phyloP scores from a whole-genome alignment of 2,329 filamentous ascomycete genomes.

The Trichoderma polysporum region DNA sequence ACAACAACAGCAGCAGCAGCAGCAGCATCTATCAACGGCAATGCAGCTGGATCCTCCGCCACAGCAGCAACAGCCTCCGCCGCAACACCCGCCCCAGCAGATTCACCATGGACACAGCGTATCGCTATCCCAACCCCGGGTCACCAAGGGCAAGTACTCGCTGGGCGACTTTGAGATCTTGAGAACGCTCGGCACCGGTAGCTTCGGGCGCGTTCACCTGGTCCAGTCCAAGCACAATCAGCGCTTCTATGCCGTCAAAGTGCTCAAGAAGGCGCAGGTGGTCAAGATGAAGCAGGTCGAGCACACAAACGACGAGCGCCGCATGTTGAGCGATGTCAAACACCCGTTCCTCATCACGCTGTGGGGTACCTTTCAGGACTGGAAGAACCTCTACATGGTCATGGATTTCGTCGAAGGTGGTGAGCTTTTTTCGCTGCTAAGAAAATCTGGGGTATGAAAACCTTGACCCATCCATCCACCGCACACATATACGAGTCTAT shows the following conservation, averaged over 20 bases:
- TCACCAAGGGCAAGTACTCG: slow-evolving; percentile 97
- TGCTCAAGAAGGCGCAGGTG: slow-evolving; percentile 96
- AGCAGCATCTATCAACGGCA: slow-evolving; percentile 32
- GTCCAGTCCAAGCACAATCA: slow-evolving; percentile 98
- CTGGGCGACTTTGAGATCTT: slow-evolving; percentile 86
- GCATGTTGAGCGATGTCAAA: slow-evolving; percentile 94
- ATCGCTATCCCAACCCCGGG: slow-evolving; percentile 48
- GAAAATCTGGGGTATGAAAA: slow-evolving; percentile 78
- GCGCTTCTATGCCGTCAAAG: slow-evolving; percentile 97
- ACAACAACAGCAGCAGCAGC: slow-evolving; percentile 24
- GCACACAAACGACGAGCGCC: slow-evolving; percentile 96
- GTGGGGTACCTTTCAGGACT: slow-evolving; percentile 97
- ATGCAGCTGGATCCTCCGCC: slow-evolving; percentile 23
- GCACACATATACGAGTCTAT: background rate
- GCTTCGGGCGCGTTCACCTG: slow-evolving; percentile 93
- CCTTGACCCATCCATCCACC: slow-evolving; percentile 21
- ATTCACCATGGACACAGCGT: slow-evolving; percentile 36
- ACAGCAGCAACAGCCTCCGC: slow-evolving; percentile 23
- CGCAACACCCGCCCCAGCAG: slow-evolving; percentile 32
- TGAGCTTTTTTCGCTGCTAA: slow-evolving; percentile 90
- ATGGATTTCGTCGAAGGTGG: slow-evolving; percentile 99
- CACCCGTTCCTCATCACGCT: slow-evolving; percentile 97
- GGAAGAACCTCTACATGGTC: slow-evolving; percentile 97
- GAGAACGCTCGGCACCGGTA: slow-evolving; percentile 91
- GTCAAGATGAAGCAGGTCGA: slow-evolving; percentile 99